Conservation (phyloP, 352 stramenopile species). For the Saprolegnia diclina region DNA sequence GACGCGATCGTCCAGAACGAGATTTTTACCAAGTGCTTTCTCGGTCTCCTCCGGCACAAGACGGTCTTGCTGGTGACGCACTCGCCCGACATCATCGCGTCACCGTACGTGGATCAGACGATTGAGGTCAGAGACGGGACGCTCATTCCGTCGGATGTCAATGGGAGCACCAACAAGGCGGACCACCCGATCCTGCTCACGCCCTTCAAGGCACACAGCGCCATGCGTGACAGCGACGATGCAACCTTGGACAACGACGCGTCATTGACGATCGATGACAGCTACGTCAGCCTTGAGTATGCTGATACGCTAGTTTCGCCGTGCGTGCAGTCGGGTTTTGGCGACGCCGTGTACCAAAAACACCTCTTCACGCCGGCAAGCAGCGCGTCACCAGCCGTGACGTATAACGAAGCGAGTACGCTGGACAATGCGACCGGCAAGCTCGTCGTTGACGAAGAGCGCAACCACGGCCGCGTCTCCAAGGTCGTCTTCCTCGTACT, state of each 20-base stretch:
- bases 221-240: too few species aligned
- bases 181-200: background rate
- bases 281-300: too few species aligned
- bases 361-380: too few species aligned
- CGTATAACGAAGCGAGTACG: background rate
- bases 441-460: slow-evolving; percentile 68
- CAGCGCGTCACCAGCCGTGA: background rate
- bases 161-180: background rate
- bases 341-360: too few species aligned
- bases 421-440: background rate
- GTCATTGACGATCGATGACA: too few species aligned
- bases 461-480: slow-evolving; percentile 50
- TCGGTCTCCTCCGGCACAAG: slow-evolving; percentile 35
- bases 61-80: slow-evolving; percentile 75
- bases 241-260: too few species aligned
- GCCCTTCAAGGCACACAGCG: too few species aligned
- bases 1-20: slow-evolving; percentile 85
- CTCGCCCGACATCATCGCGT: slow-evolving; percentile 39
- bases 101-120: slow-evolving; percentile 36
- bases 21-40: slow-evolving; percentile 79
- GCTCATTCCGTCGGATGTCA: too few species aligned
- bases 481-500: slow-evolving; percentile 55
- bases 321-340: too few species aligned
- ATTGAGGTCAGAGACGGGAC: slow-evolving; percentile 19
- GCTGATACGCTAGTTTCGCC: too few species aligned